Evolutionary conservation across 2,329 filamentous ascomycete species (phyloP), one percentile per base, ranked within the genome.

Genomic region (Phyllosticta paracitricarpa): DNA sequence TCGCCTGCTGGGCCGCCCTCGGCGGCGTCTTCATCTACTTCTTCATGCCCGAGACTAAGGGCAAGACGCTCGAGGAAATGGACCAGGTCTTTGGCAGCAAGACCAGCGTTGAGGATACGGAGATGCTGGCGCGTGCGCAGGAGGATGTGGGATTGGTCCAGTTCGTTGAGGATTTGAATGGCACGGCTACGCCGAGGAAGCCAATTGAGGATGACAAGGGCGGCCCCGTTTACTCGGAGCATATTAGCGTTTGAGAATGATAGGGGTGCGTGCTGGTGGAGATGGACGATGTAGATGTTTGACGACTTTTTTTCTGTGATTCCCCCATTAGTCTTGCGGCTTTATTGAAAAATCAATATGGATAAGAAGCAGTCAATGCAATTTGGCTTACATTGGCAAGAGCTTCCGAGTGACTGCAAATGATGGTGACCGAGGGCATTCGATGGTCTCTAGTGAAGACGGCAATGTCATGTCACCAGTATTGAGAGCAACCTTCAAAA

Each of bases 11-110:
- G 58, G 69, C n/a, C 66, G 68, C 53, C 66, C 64, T 8, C 63
- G 59, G 64, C 9, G 51, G 57, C 19, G 64, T 63, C 17, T 60
- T 68, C 7, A 57, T 69, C 28, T 66, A 69, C 35, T 64, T 69
- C 8, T 71, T 68, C 25, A 63, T 71, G 53, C 70, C 69, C 40
- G 71, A 73, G 60, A 73, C 71, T 14, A 68, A 67, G 54, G 70
- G 70, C 26, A 65, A 66, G 51, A 66, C 68, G 1, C 61, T 73
- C 53, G 70, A 71, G 57, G 69, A 72, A 56, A 68, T 72, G 56
- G 71, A 73, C 48, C 59, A 65, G 7, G 62, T 71, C 1, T 70
- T 71, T 51, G 64, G 58, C 14, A 54, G 55, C n/a, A 33, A 53
- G 0, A 40, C 17, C 0, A 54, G 52, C 1, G 52, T 22, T 8